Evolutionary conservation across 1,284 basidiomycete species (phyloP).

Genomic region (Trametes hirsuta): DNA sequence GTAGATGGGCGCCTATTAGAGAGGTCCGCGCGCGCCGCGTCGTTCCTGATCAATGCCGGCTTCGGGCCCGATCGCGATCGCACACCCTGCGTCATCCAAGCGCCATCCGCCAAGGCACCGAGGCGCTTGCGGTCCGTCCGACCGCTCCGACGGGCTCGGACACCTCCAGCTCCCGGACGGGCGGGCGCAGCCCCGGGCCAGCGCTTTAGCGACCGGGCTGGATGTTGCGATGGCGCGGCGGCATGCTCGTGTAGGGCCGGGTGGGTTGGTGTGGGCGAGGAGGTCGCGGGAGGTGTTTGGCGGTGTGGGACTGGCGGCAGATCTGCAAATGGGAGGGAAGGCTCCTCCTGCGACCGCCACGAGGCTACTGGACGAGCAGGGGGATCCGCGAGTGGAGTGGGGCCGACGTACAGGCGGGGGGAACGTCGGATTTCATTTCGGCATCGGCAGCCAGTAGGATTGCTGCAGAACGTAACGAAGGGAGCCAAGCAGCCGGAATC

Average conservation of each 20-base stretch:
- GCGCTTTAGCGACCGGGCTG: background rate
- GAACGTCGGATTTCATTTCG: constrained; percentile 13
- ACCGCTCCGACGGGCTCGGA: constrained; percentile 4
- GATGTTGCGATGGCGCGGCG: background rate
- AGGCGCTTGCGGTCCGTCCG: background rate
- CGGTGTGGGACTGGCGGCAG: background rate
- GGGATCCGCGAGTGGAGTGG: constrained; percentile 4
- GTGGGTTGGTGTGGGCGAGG: background rate
- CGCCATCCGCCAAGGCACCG: background rate
- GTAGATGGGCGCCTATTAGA: background rate
- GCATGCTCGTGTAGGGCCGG: background rate
- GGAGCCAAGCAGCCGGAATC: background rate
- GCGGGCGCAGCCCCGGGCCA: background rate
- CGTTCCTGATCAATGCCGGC: constrained; percentile 5
- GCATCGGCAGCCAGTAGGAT: background rate
- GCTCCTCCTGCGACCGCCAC: background rate
- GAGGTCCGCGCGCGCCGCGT: background rate
- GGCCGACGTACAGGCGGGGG: constrained; percentile 3
- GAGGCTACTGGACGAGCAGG: constrained; percentile 19
- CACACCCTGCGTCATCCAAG: background rate
- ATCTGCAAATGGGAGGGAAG: background rate
- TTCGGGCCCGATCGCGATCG: constrained; percentile 15
- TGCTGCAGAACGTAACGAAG: background rate
- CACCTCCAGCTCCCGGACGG: background rate
- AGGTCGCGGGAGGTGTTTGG: constrained; percentile 7